Conservation (phyloP, 2,329 filamentous ascomycete species). For the Diplodia corticola region DNA sequence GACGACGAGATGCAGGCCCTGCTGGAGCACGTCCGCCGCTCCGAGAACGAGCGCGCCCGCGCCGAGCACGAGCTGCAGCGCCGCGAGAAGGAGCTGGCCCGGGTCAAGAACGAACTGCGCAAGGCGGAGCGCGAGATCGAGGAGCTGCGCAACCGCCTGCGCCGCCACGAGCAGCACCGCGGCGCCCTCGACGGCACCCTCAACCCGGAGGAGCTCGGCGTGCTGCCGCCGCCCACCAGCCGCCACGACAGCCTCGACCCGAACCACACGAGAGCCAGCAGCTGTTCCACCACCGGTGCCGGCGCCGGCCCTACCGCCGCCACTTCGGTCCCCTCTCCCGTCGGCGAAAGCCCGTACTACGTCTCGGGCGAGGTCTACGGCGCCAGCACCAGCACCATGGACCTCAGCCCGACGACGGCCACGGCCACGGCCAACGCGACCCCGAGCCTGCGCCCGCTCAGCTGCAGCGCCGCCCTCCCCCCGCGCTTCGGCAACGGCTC, state of each 20-base stretch:
- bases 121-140: conserved; percentile 1
- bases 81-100: conserved; percentile 16
- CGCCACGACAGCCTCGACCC: conserved; percentile 1
- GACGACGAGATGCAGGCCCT: conserved; percentile 15
- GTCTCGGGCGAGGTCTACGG: background rate
- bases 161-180: background rate
- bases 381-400: background rate
- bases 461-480: background rate
- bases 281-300: too few species aligned
- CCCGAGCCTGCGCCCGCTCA: background rate
- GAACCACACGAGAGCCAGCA: background rate
- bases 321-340: background rate
- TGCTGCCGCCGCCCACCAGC: background rate
- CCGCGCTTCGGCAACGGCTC: background rate
- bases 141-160: background rate
- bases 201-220: background rate
- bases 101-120: conserved; percentile 16
- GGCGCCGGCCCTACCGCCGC: background rate
- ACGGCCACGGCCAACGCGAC: background rate
- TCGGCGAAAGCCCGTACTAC: background rate
- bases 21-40: conserved; percentile 11
- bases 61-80: conserved; percentile 2
- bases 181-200: background rate
- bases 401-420: background rate
- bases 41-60: conserved; percentile 4